Base-by-base conservation (phyloP, 495 filamentous ascomycete genomes). In the Penicillium silybi region DNA sequence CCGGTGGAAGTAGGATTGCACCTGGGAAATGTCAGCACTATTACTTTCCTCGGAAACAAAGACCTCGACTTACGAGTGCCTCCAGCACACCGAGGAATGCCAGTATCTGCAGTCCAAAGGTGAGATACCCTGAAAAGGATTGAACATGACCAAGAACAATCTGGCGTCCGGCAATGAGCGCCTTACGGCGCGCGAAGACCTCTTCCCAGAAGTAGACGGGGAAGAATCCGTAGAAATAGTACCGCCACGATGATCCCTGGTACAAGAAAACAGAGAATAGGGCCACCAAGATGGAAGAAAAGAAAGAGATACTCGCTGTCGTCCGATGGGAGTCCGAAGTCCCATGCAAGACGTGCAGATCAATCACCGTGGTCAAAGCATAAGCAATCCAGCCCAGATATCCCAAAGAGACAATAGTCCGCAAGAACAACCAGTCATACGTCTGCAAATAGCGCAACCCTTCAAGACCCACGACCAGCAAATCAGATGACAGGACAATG, bases 351-450 rank as follows among this genome's bases (percentile, higher is more conserved):
- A 99, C 89, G 65, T 96, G 89, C 39, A 90, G 71, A 64, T 97
- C 88, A 59, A 97, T 80, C 40, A 97, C 90, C 2, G 89, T 96
- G 4, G 90, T 95, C 44, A 96, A 74, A 0, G 95, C 89, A 73
- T 92, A 99, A 13, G 89, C 86, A 57, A 99, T 95, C 92, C 92
- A 99, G 19, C 95, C 93, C 20, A 97, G 69, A 64, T 97, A 99
- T 17, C 95, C 95, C n/a, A 85, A 64, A 11, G 95, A 95, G 29
- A 99, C 88, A 32, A 97, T 79, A n/a, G 86, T 86, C 44, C 95
- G 80, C 29, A 99, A 68, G 73, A 99, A 97, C n/a, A 97, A 78
- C 95, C 95, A 99, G 70, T 99, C 93, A 57, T 90, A 90, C 0
- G 90, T 97, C 65, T 99, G 95, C 25, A 97, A 79, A 63, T 99